These are phyloP conservation scores for Solanum tacnaense DNA, from an alignment of 257 asterid genomes.

Conservation along the genomic window DNA sequence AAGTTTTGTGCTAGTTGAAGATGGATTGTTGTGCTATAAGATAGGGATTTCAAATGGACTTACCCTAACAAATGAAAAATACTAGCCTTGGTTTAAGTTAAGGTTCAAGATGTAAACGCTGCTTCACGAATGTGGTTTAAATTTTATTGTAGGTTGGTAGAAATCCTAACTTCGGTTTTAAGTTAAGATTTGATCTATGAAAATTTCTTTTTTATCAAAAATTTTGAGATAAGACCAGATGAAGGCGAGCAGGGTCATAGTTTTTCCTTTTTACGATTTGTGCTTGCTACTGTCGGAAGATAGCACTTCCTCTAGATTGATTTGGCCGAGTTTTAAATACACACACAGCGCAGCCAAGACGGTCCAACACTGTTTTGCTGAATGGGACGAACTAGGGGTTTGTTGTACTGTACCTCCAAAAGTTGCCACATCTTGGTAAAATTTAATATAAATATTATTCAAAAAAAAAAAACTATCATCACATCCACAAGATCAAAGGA, in stretches of 20 bases:
- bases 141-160: not conserved
- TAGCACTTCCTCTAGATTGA: not conserved
- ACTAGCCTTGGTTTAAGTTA: not conserved
- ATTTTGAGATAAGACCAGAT: not conserved
- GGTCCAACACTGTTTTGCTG: not conserved
- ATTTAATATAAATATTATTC: not conserved
- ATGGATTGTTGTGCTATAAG: not conserved
- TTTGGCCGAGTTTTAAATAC: not conserved
- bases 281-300: not conserved
- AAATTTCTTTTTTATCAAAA: not conserved
- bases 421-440: not conserved
- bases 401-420: not conserved
- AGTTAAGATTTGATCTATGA: not conserved
- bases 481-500: not conserved
- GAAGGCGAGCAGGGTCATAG: not conserved
- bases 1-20: not conserved
- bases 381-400: not conserved
- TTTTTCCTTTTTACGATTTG: not conserved
- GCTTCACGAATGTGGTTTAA: not conserved
- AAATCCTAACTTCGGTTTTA: not conserved
- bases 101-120: not conserved
- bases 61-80: not conserved
- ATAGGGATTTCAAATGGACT: not conserved
- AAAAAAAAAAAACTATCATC: not conserved
- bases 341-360: not conserved